phyloP scores from a whole-genome alignment of 805 yeast species.

The Starmerella geochares region DNA sequence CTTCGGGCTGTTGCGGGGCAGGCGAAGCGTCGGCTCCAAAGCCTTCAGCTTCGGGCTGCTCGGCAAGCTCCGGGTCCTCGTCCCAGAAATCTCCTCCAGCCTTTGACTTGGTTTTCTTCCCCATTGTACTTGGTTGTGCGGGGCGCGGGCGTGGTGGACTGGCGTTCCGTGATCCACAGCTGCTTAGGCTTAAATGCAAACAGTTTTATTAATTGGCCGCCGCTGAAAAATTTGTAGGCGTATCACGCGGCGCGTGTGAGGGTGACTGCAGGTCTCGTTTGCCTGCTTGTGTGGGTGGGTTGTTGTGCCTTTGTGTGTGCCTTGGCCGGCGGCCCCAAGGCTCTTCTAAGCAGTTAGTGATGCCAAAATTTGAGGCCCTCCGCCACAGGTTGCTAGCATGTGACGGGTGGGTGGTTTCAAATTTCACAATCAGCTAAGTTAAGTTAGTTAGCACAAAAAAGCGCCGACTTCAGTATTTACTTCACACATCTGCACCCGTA shows the following conservation, averaged over 20 bases:
- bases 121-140: slow-evolving; percentile 33
- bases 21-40: slow-evolving; percentile 36
- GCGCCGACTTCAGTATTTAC: not conserved
- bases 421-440: not conserved
- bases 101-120: slow-evolving; percentile 53
- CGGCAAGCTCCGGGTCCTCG: slow-evolving; percentile 51
- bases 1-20: slow-evolving; percentile 27
- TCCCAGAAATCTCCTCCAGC: slow-evolving; percentile 73
- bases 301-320: not conserved
- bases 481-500: not conserved
- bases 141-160: not conserved
- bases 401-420: not conserved
- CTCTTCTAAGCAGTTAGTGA: not conserved
- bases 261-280: not conserved
- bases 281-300: too few relatives aligned
- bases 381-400: not conserved
- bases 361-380: not conserved
- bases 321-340: too few relatives aligned
- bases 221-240: slow-evolving; percentile 10
- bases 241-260: not conserved
- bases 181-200: not conserved
- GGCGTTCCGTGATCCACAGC: not conserved
- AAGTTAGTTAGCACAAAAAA: too few relatives aligned
- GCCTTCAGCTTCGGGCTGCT: slow-evolving; percentile 46
- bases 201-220: not conserved